Evolutionary conservation across 2,329 filamentous ascomycete genomes (phyloP), one percentile per base, ranked within the genome.

Genomic region (Alternaria burnsii): DNA sequence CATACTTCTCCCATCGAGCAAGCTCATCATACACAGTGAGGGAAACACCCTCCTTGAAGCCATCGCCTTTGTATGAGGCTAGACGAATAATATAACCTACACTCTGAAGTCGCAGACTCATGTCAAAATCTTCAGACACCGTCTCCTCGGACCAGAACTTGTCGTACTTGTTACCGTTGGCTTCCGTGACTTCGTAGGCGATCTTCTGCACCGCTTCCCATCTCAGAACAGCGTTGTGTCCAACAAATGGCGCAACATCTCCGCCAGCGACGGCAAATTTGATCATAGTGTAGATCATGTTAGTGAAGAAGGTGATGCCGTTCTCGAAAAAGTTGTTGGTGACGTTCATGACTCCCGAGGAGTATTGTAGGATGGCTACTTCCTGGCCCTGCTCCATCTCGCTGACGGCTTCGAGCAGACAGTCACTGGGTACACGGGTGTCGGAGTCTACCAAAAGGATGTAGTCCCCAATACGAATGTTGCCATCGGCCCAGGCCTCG

Each of bases 401-500:
- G 51, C 89, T 92, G 47, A 91, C 90, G 42, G 90, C 90, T 71
- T 94, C 91, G 6, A 94, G 83, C 61, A 94, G 83, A 71, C 91
- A 94, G 77, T 94, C 91, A 40, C 84, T 81, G 1, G 91, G 91
- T 9, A 78, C 73, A 57, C 74, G 73, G 12, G 70, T 72, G 32
- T 74, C 72, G 3, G 72, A 73, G 42, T 78, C 75, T n/a, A 77
- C 91, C 61, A 94, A 81, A 32, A 91, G 82, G 61, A 94, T 92
- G 77, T 93, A 94, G 79, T 96, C 92, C 57, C 93, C 93, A 22
- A 96, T 83, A 52, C 92, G 91, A 68, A 97, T 90, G 77, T 95
- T 93, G 63, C 92, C 93, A 73, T 93, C 91, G 18, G 92, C 92
- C 90, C 90, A 78, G 9, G 70, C 91, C 28, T 90, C 90, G 28